Evolutionary conservation across 1,284 basidiomycete species (phyloP), one percentile per base, ranked within the genome.

Genomic region (Porogramme epimiltina): DNA sequence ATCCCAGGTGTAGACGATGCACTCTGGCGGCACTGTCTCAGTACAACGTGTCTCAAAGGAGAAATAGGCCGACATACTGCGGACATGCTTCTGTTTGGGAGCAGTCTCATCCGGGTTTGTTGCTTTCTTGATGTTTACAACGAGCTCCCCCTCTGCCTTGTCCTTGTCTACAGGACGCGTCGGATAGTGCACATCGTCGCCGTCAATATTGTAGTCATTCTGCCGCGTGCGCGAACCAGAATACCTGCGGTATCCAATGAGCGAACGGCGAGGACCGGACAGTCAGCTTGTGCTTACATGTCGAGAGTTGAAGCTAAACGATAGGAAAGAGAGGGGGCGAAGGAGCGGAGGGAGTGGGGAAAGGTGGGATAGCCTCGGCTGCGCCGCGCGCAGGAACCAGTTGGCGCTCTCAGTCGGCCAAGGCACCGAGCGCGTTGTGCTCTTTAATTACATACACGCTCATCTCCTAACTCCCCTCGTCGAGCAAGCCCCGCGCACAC

Each of bases 1-100:
- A 70, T 98, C 95, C 95, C 95, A 97, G 15, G 95, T 97, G 72
- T 95, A 98, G 28, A 98, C 92, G 68, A 98, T 96, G 63, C 91
- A 93, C 76, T 96, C 95, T 97, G 68, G 18, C 6, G 37, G 20
- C 26, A 10, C 9, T 22, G 36, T 28, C n/a, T 59, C 20, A 53
- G 45, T 18, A 9, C 33, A 40, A 31, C 16, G 23, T 23, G n/a
- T 23, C 16, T 2, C 3, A 18, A 24, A n/a, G 15, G 25, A 23
- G 23, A 13, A n/a, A n/a, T 45, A 33, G 26, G 26, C 45, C 36
- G 39, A 81, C 92, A 68, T 70, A 96, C 94, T 96, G 68, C 95
- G 84, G 63, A 98, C 95, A 67, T 98, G 95, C 69, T 98, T 98
- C 79, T 97, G 94, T 73, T 98, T 97, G 50, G 91, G 92, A 3